These are phyloP conservation scores for Haplographium delicatum DNA, from an alignment of 495 filamentous ascomycete genomes.

Conservation along the genomic window DNA sequence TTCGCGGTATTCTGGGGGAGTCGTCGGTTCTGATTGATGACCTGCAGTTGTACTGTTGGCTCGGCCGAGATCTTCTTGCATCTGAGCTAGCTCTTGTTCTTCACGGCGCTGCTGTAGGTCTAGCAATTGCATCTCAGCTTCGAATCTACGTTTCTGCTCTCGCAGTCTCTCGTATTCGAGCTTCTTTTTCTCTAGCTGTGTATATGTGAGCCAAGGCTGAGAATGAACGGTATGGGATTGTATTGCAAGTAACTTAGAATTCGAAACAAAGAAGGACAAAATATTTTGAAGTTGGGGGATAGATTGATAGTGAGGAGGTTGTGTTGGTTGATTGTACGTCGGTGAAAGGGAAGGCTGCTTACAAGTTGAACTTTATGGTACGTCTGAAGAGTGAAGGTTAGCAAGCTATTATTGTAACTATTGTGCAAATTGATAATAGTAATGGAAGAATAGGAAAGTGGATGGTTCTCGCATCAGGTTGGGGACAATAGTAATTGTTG, in stretches of 20 bases:
- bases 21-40: constrained; percentile 88
- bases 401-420: neutral
- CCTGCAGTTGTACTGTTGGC: constrained; percentile 48
- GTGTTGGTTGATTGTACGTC: neutral
- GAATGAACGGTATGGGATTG: neutral
- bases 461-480: constrained; percentile 13
- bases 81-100: constrained; percentile 73
- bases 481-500: constrained; percentile 41
- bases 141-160: constrained; percentile 78
- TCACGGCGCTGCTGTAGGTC: constrained; percentile 76
- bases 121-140: constrained; percentile 80
- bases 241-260: no score
- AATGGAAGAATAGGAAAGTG: neutral
- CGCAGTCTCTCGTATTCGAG: constrained; percentile 80
- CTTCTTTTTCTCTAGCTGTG: constrained; percentile 86
- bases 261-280: no score
- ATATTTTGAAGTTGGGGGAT: no score
- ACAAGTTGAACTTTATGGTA: constrained; percentile 42
- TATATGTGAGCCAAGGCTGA: constrained; percentile 22
- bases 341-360: constrained; percentile 20
- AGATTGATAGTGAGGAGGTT: no score
- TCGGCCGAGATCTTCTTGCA: constrained; percentile 69
- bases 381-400: constrained; percentile 24
- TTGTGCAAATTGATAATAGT: neutral
- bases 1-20: constrained; percentile 90